Percentiles rank a stretch among this genome's conserved stretches.
Evolutionary conservation across 2,329 filamentous ascomycete genomes (phyloP).

Genomic region (Cordyceps cicadae): DNA sequence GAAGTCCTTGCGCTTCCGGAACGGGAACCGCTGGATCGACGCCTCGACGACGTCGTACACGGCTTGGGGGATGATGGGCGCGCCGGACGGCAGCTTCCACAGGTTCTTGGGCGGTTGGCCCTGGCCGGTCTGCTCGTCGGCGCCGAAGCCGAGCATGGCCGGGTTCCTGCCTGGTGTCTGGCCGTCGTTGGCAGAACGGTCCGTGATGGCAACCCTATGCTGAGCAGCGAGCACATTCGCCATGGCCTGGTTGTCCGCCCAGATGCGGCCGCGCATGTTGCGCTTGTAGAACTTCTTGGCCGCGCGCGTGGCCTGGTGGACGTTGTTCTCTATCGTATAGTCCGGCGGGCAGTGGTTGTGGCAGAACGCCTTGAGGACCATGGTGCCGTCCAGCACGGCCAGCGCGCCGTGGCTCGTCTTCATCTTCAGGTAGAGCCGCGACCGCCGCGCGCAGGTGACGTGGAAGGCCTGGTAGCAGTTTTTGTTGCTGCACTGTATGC

Average conservation of each 20-base stretch:
- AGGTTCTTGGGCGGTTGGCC: slow-evolving; percentile 27
- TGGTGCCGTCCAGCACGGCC: slow-evolving; percentile 68
- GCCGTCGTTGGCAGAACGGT: slow-evolving; percentile 71
- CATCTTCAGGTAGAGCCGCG: slow-evolving; percentile 88
- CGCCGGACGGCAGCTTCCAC: slow-evolving; percentile 94
- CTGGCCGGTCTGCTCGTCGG: slow-evolving; percentile 62
- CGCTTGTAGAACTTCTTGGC: slow-evolving; percentile 85
- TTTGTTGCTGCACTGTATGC: slow-evolving; percentile 97
- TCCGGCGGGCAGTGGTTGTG: slow-evolving; percentile 89
- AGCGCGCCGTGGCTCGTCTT: slow-evolving; percentile 78
- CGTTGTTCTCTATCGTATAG: slow-evolving; percentile 78
- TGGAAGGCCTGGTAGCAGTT: slow-evolving; percentile 96
- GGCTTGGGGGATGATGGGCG: slow-evolving; percentile 83
- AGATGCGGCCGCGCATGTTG: slow-evolving; percentile 80
- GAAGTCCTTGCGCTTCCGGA: slow-evolving; percentile 82
- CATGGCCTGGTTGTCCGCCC: slow-evolving; percentile 83
- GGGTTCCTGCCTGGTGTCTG: slow-evolving; percentile 79
- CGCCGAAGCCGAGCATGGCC: slow-evolving; percentile 57
- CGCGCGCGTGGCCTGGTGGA: slow-evolving; percentile 68
- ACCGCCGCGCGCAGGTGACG: slow-evolving; percentile 86
- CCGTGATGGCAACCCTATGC: slow-evolving; percentile 52
- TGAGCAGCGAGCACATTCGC: slow-evolving; percentile 73
- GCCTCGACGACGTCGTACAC: slow-evolving; percentile 81
- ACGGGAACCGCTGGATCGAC: slow-evolving; percentile 70
- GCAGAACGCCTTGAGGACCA: slow-evolving; percentile 87